Conservation (phyloP, 179 eudicot species). For the Heliamphora pulchella region DNA sequence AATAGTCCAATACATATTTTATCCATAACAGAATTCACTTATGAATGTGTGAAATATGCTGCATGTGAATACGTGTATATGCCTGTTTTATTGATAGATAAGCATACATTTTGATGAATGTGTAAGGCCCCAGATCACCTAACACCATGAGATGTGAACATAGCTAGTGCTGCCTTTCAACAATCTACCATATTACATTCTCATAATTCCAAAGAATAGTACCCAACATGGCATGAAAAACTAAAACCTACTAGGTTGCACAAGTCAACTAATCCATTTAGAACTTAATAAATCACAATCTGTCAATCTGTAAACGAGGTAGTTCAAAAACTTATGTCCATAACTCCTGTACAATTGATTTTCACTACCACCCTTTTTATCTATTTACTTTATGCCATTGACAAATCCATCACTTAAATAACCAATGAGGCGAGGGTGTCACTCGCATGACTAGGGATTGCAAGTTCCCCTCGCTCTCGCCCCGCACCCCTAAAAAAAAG, state of each 20-base stretch:
- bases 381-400: neutral
- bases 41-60: neutral
- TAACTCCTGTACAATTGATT: neutral
- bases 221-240: neutral
- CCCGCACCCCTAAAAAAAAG: too few relatives aligned
- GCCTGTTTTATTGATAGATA: neutral
- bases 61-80: neutral
- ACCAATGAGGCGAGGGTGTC: neutral
- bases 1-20: neutral
- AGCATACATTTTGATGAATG: neutral
- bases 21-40: neutral
- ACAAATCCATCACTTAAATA: neutral
- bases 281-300: neutral
- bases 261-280: neutral
- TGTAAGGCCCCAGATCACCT: neutral
- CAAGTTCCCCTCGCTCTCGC: too few relatives aligned
- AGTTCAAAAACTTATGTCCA: neutral
- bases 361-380: neutral
- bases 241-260: neutral
- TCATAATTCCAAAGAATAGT: neutral
- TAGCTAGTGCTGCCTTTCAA: neutral
- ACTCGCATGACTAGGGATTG: neutral
- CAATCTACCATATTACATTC: neutral
- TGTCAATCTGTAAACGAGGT: neutral
- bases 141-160: neutral